Percentiles rank a stretch among this genome's conserved stretches.
Conservation (phyloP, 108 stramenopile genomes). For the Nitzschia inconspicua region DNA sequence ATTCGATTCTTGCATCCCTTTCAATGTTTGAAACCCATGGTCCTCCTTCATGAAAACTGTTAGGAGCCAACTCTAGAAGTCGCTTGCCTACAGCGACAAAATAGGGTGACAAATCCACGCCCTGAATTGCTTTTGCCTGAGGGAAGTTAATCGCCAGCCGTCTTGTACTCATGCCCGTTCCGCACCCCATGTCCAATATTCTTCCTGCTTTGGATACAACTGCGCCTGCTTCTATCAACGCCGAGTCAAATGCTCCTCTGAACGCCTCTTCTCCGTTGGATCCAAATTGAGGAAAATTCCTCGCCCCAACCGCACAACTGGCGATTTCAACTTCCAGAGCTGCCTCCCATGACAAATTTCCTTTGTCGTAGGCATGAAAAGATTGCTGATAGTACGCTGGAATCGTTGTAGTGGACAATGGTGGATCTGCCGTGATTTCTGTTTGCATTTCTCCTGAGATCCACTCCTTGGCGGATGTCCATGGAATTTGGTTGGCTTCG, state of each 20-base stretch:
- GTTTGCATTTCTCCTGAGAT: slow-evolving; percentile 17
- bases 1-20: slow-evolving; percentile 54
- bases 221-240: slow-evolving; percentile 52
- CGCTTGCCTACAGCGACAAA: slow-evolving; percentile 53
- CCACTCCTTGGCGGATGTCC: slow-evolving; percentile 55
- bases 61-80: slow-evolving; percentile 51
- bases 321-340: slow-evolving; percentile 80
- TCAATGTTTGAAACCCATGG: slow-evolving; percentile 63
- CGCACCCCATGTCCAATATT: slow-evolving; percentile 73
- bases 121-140: slow-evolving; percentile 36
- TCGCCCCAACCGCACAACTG: slow-evolving; percentile 61
- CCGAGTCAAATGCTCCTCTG: slow-evolving; percentile 63
- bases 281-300: slow-evolving; percentile 73
- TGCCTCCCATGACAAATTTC: slow-evolving; percentile 74
- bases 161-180: slow-evolving; percentile 74
- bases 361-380: slow-evolving; percentile 77
- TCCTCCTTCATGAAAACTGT: slow-evolving; percentile 33
- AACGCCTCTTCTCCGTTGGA: slow-evolving; percentile 71
- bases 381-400: slow-evolving; percentile 46
- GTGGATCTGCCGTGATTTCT: neutral
- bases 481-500: slow-evolving; percentile 71
- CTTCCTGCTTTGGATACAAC: slow-evolving; percentile 6
- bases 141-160: slow-evolving; percentile 59
- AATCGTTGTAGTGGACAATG: slow-evolving; percentile 3
- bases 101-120: slow-evolving; percentile 73